Evolutionary conservation across 768 basidiomycete species (phyloP).

Genomic region (Naganishia antarctica): DNA sequence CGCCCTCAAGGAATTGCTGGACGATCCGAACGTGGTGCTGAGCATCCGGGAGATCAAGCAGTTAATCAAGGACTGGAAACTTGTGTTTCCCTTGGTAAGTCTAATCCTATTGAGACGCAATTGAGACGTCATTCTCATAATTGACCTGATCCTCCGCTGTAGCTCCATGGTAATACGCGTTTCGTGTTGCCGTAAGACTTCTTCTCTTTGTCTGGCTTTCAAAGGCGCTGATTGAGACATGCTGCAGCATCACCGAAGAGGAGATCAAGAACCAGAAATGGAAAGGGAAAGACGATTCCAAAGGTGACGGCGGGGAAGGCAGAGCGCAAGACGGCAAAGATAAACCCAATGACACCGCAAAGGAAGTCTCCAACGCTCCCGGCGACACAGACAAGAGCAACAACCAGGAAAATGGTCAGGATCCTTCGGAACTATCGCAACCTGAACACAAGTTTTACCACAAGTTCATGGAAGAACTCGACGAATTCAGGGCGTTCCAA

Average conservation of each 20-base stretch:
- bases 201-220: not conserved
- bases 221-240: not conserved
- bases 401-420: conserved; percentile 22
- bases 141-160: not conserved
- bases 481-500: not conserved
- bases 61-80: conserved; percentile 20
- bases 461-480: conserved; percentile 15
- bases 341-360: not conserved
- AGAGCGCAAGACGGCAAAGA: too few relatives aligned
- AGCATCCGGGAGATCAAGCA: conserved; percentile 24
- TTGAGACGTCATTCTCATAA: not conserved
- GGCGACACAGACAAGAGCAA: conserved; percentile 16
- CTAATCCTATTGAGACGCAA: too few relatives aligned
- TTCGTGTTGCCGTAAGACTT: conserved; percentile 21
- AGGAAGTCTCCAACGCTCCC: not conserved
- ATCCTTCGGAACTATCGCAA: conserved; percentile 2
- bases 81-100: conserved; percentile 14
- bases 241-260: conserved; percentile 20
- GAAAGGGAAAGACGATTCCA: conserved; percentile 26
- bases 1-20: conserved; percentile 9
- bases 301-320: too few relatives aligned
- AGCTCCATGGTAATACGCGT: conserved; percentile 17
- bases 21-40: conserved; percentile 7
- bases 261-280: conserved; percentile 26
- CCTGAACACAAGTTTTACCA: conserved; percentile 13